A percentile compares a stretch with the other conserved stretches of the same genome.
Conservation (phyloP, 768 basidiomycete genomes). For the Lactarius trivialis region DNA sequence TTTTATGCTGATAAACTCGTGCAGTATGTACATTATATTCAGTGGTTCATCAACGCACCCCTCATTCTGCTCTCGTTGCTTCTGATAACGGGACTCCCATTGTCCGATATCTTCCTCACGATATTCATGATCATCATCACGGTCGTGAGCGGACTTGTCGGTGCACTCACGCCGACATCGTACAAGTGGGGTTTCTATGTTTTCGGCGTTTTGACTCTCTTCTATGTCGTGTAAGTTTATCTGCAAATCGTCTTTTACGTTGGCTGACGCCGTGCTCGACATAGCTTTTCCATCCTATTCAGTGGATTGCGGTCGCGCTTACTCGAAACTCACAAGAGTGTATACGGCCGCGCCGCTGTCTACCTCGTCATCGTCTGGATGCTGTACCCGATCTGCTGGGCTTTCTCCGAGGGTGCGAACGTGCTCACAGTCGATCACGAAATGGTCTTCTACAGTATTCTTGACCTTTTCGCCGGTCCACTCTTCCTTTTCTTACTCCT, state of each 20-base stretch:
- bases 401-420: slow-evolving; percentile 47
- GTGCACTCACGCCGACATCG: slow-evolving; percentile 41
- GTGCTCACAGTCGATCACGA: slow-evolving; percentile 44
- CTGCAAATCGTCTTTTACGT: neutral
- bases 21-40: slow-evolving; percentile 48
- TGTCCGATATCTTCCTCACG: slow-evolving; percentile 41
- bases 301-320: neutral
- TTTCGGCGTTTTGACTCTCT: slow-evolving; percentile 40
- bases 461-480: slow-evolving; percentile 38
- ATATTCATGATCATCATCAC: slow-evolving; percentile 43
- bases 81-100: slow-evolving; percentile 41
- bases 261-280: slow-evolving; percentile 6
- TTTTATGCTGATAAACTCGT: neutral
- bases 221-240: slow-evolving; percentile 43
- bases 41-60: slow-evolving; percentile 53
- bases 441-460: slow-evolving; percentile 52
- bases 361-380: slow-evolving; percentile 44
- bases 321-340: neutral
- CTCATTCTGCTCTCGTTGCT: slow-evolving; percentile 42
- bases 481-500: slow-evolving; percentile 30
- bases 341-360: neutral
- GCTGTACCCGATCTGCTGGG: slow-evolving; percentile 55
- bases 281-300: neutral
- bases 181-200: slow-evolving; percentile 53
- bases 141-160: slow-evolving; percentile 42